Evolutionary conservation across 2,329 filamentous ascomycete genomes (phyloP).

Genomic region (Beauveria australis): DNA sequence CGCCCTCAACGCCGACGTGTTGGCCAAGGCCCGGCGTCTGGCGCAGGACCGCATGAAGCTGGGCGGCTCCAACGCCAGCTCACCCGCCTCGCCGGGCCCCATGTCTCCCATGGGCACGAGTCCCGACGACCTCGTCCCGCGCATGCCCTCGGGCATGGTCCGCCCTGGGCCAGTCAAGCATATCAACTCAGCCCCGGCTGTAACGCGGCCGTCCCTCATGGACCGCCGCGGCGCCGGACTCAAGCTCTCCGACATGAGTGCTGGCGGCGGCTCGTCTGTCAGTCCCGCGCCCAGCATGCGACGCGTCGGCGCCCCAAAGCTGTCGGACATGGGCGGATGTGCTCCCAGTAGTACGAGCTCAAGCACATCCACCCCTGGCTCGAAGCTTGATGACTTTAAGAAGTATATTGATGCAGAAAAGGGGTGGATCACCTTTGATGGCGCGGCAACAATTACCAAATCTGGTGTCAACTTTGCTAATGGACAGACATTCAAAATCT

Average conservation of each 20-base stretch:
- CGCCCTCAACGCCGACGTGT: slow-evolving; percentile 32
- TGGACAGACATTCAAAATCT: slow-evolving; percentile 86
- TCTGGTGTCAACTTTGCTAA: slow-evolving; percentile 88
- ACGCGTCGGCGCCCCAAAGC: slow-evolving; percentile 31
- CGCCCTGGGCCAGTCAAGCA: slow-evolving; percentile 42
- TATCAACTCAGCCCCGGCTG: slow-evolving; percentile 43
- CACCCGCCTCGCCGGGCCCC: slow-evolving; percentile 23
- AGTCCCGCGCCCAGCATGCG: slow-evolving; percentile 19
- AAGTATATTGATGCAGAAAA: slow-evolving; percentile 88
- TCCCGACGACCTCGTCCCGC: slow-evolving; percentile 33
- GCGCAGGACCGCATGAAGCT: slow-evolving; percentile 39
- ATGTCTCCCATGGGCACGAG: slow-evolving; percentile 27
- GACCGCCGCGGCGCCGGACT: slow-evolving; percentile 52
- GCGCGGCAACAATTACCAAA: slow-evolving; percentile 82
- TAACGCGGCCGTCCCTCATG: slow-evolving; percentile 52
- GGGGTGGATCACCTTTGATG: slow-evolving; percentile 85
- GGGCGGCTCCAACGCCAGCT: slow-evolving; percentile 25
- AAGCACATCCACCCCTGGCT: slow-evolving; percentile 25
- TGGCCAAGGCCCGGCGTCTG: slow-evolving; percentile 40
- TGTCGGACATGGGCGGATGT: slow-evolving; percentile 32
- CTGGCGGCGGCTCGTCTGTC: slow-evolving; percentile 19
- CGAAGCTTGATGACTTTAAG: slow-evolving; percentile 51
- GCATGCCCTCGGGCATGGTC: slow-evolving; percentile 31
- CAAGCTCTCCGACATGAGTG: slow-evolving; percentile 48
- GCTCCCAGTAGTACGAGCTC: slow-evolving; percentile 14